phyloP scores from a whole-genome alignment of 352 stramenopile species.

The Globisporangium mamillatum region DNA sequence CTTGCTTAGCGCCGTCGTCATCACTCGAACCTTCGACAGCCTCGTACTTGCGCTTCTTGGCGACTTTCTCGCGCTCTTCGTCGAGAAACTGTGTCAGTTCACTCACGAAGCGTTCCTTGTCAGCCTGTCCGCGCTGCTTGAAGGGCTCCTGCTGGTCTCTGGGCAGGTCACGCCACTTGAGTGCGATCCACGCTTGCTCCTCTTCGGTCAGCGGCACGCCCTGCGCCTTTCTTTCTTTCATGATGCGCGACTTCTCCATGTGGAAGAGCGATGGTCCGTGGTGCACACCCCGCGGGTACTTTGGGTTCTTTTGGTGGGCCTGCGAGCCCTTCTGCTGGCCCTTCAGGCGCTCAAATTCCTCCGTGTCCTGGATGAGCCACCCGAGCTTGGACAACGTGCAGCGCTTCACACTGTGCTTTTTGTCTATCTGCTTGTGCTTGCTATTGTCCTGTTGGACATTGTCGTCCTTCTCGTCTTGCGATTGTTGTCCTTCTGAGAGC shows the following conservation, averaged over 20 bases:
- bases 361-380: slow-evolving; percentile 67
- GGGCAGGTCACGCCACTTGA: slow-evolving; percentile 46
- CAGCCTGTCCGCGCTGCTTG: slow-evolving; percentile 33
- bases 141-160: slow-evolving; percentile 48
- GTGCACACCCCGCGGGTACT: slow-evolving; percentile 53
- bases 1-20: not conserved
- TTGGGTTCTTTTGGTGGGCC: slow-evolving; percentile 41
- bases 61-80: slow-evolving; percentile 37
- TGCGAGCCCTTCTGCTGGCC: slow-evolving; percentile 50
- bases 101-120: slow-evolving; percentile 51
- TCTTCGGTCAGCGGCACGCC: slow-evolving; percentile 12
- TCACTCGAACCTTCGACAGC: slow-evolving; percentile 19
- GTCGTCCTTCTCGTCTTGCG: not conserved
- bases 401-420: slow-evolving; percentile 18
- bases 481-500: slow-evolving; percentile 6
- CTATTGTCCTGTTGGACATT: not conserved
- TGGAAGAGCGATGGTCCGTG: slow-evolving; percentile 65
- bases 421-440: not conserved
- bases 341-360: slow-evolving; percentile 56
- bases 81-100: slow-evolving; percentile 58
- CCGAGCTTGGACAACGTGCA: slow-evolving; percentile 68
- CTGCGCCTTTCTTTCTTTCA: slow-evolving; percentile 21
- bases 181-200: slow-evolving; percentile 16
- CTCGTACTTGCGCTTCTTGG: slow-evolving; percentile 55
- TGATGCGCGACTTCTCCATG: slow-evolving; percentile 56